Base-by-base conservation (phyloP, 345 rosid genomes). In the Excoecaria cochinchinensis region DNA sequence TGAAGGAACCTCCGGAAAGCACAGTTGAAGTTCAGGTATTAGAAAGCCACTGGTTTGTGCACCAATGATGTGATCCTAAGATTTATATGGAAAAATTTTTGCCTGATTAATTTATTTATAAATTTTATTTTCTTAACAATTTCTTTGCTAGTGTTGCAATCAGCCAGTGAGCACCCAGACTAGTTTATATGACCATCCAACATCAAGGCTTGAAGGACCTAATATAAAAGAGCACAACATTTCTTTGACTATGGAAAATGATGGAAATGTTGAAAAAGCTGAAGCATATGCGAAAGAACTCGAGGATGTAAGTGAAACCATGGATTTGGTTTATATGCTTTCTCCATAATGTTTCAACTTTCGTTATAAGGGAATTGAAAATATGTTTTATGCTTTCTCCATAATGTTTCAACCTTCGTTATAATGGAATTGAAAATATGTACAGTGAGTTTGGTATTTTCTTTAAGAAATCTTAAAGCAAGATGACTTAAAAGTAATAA, bases 271-370 rank as follows among this genome's bases (percentile, higher is more conserved):
- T 69, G 86, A 86, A 77, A 91, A 81, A 82, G 98, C 97, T 53
- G 98, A 93, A 83, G 95, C 89, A 74, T 95, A 86, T 77, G 75
- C 84, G 56, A 95, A 84, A 81, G 89, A 88, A 82, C 97, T 95
- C 71, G 99, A 93, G 38, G 86, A 85, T 82, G 99, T 91, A 83
- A 88, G 92, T 84, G 67, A 60, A 60, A 68, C 39, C 55, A 36
- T 53, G 25, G 44, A 74, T 21, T 31, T 74, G 19, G 17, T 2
- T 65, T 38, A 24, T 46, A 21, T 67, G 58, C 52, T n/a, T 21
- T 5, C 24, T 15, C 5, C 67, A 65, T 36, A 1, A n/a, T 8
- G 7, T 40, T 71, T 42, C 40, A 71, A n/a, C 19, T 39, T 39
- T 8, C 2, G 39, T 51, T 55, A 11, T 24, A 36, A 52, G 52